A percentile compares a stretch with the other conserved stretches of the same genome.
These are phyloP conservation scores for Exophiala oligosperma DNA, from an alignment of 2,329 filamentous ascomycete species.

Conservation along the genomic window DNA sequence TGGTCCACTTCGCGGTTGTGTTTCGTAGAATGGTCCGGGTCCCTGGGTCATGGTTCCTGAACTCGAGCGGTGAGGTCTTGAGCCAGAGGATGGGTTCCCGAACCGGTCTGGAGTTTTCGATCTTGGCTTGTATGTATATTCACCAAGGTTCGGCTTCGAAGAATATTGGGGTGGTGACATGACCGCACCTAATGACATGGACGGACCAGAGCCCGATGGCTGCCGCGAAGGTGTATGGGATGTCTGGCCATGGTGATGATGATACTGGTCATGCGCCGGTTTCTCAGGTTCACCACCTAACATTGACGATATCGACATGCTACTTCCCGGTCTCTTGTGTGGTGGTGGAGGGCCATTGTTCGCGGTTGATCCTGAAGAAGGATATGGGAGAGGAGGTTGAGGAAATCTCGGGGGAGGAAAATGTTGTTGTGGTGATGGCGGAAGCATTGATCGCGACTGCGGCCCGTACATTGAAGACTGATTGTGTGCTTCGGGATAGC, in stretches of 20 bases:
- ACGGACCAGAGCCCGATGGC: slow-evolving; percentile 35
- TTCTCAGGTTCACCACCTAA: slow-evolving; percentile 57
- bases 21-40: slow-evolving; percentile 22
- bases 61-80: slow-evolving; percentile 29
- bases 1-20: slow-evolving; percentile 9
- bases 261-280: slow-evolving; percentile 41
- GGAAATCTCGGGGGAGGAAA: slow-evolving; percentile 22
- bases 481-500: slow-evolving; percentile 24
- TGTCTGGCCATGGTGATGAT: slow-evolving; percentile 37
- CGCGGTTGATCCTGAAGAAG: slow-evolving; percentile 8
- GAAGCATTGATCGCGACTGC: slow-evolving; percentile 24
- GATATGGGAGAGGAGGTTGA: slow-evolving; percentile 19
- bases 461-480: slow-evolving; percentile 24
- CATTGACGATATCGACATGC: slow-evolving; percentile 75
- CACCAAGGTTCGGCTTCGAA: slow-evolving; percentile 50
- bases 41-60: slow-evolving; percentile 28
- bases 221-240: slow-evolving; percentile 35
- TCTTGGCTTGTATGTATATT: slow-evolving; percentile 64
- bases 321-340: slow-evolving; percentile 53
- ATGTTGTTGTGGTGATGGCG: slow-evolving; percentile 26
- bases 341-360: slow-evolving; percentile 16
- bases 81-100: slow-evolving; percentile 38
- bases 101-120: slow-evolving; percentile 69
- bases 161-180: slow-evolving; percentile 46
- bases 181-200: slow-evolving; percentile 36